phyloP scores from a whole-genome alignment of 2,329 filamentous ascomycete species.

The Alternaria viburni region DNA sequence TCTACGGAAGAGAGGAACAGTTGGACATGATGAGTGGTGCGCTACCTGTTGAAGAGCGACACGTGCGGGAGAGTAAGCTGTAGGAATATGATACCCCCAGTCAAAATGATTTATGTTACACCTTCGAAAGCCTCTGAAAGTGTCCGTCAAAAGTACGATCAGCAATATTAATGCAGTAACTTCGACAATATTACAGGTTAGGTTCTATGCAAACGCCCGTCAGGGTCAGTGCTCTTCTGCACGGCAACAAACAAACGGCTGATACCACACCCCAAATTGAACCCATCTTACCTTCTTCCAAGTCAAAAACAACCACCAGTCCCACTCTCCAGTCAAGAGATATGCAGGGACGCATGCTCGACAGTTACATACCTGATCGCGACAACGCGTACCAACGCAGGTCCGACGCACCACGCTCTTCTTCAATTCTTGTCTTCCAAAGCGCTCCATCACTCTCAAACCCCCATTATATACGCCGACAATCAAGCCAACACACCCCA shows the following conservation, averaged over 20 bases:
- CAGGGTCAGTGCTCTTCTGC: background rate
- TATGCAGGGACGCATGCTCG: background rate
- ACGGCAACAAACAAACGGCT: background rate
- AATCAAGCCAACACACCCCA: background rate
- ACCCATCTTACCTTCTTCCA: background rate
- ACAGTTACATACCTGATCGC: background rate
- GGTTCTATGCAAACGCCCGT: background rate
- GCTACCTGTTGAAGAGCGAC: conserved; percentile 43
- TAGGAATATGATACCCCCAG: conserved; percentile 39
- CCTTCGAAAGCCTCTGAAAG: background rate
- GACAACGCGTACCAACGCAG: background rate
- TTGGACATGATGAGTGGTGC: conserved; percentile 63
- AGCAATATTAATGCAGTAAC: background rate
- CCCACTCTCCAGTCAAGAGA: background rate
- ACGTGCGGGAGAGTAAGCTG: conserved; percentile 54
- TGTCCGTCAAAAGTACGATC: background rate
- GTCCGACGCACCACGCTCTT: background rate
- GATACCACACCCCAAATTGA: background rate
- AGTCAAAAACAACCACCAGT: background rate
- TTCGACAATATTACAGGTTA: background rate
- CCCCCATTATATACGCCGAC: background rate
- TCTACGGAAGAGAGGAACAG: conserved; percentile 60
- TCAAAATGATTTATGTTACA: conserved; percentile 4
- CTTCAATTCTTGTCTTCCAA: background rate
- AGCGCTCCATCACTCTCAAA: background rate